A percentile compares a stretch with the other conserved stretches of the same genome.
Evolutionary conservation across 306 rosid genomes (phyloP).

Genomic region (Trifolium dubium): DNA sequence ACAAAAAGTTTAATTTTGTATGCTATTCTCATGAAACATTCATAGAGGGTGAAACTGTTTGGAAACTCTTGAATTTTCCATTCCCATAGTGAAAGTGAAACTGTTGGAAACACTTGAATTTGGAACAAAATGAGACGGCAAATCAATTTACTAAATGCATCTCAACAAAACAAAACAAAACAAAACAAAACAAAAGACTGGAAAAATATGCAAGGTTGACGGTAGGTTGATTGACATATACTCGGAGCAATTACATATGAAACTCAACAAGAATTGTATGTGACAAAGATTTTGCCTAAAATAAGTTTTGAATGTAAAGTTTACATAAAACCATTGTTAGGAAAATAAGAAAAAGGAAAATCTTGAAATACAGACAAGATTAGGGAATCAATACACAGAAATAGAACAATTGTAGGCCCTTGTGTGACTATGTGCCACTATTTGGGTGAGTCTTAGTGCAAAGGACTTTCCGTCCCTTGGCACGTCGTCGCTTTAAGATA

Average conservation of each 20-base stretch:
- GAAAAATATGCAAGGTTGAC: too few species aligned
- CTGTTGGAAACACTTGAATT: too few species aligned
- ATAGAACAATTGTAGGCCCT: not conserved
- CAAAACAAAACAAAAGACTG: too few species aligned
- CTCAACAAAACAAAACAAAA: too few species aligned
- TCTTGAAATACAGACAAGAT: constrained; percentile 30
- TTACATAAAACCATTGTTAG: constrained; percentile 28
- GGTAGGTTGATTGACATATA: not conserved
- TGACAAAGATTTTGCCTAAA: not conserved
- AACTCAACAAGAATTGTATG: constrained; percentile 31
- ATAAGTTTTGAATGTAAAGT: constrained; percentile 16
- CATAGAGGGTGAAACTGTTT: too few species aligned
- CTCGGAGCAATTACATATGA: constrained; percentile 1
- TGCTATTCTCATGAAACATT: too few species aligned
- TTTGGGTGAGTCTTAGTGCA: constrained; percentile 84
- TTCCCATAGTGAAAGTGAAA: too few species aligned
- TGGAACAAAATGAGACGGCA: too few species aligned
- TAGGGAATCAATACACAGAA: constrained; percentile 28
- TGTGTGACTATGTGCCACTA: constrained; percentile 58
- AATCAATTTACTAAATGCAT: too few species aligned
- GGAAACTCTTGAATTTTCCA: too few species aligned
- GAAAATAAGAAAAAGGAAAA: not conserved
- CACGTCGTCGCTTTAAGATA: constrained; percentile 76
- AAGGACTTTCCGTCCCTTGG: constrained; percentile 88
- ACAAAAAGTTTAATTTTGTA: too few species aligned